Evolutionary conservation across 176 grass and related monocot genomes (phyloP), one percentile per base, ranked within the genome.

Genomic region (Bolboschoenus planiculmis): DNA sequence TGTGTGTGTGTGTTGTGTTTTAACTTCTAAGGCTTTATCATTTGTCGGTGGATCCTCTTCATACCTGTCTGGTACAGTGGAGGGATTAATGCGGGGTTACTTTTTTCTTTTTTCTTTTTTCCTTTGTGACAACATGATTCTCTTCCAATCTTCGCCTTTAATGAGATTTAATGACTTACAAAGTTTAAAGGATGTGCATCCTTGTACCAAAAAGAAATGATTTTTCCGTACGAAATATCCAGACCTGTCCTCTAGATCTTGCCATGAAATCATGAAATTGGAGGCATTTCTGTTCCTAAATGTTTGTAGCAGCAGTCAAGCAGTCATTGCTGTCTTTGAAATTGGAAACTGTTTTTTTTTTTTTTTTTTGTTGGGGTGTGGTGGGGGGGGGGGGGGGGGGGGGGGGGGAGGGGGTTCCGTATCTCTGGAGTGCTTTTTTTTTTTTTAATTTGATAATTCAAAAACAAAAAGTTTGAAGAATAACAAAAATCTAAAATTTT

Each of bases 11-110:
- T n/a, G n/a, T n/a, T n/a, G n/a, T n/a, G n/a, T n/a, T n/a, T n/a
- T n/a, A n/a, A n/a, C n/a, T 66, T 66, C 20, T 36, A 10, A 13
- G 15, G 30, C 16, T 66, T 7, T 66, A 24, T 75, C 4, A 15
- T 75, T 50, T 75, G 71, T 75, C 71, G 23, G 42, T 75, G 71
- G 39, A 72, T 44, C n/a, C 67, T 72, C 8, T 15, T 31, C 55
- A 24, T 2, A 7, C 6, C 8, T 58, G n/a, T 58, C 13, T 67
- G 63, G 34, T 20, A 37, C 63, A 39, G 34, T 66, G 11, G 33
- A 7, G 11, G 64, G 5, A 3, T 31, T 13, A 63, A 63, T 63
- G 60, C 10, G 0, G 60, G 24, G n/a, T n/a, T 59, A 27, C 24
- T 63, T 31, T 31, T 31, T 31, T 63, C 9, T 63, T 13, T 62